A percentile compares a stretch with the other conserved stretches of the same genome.
Evolutionary conservation across 75 land plant genomes (phyloP).

Genomic region (Cryptomeria japonica): DNA sequence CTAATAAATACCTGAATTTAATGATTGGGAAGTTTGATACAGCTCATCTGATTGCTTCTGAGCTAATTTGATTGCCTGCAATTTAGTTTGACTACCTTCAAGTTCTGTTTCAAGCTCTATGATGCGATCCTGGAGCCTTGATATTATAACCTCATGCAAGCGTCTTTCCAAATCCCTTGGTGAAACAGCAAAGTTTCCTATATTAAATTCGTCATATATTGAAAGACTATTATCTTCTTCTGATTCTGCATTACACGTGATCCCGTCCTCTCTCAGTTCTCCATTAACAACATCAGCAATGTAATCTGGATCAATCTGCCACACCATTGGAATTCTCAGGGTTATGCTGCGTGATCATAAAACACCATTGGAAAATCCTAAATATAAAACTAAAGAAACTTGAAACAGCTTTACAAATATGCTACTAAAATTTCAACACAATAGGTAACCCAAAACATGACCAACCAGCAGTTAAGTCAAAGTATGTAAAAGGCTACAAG

Average conservation of each 20-base stretch:
- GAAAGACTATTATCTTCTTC: constrained; percentile 15
- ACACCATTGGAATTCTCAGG: neutral
- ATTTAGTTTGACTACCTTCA: too few relatives aligned
- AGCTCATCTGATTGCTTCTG: constrained; percentile 18
- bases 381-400: neutral
- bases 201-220: constrained; percentile 18
- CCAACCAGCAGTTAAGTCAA: neutral
- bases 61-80: constrained; percentile 36
- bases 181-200: constrained; percentile 63
- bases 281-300: constrained; percentile 53
- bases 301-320: constrained; percentile 66
- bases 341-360: neutral
- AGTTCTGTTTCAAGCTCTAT: constrained; percentile 80
- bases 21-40: constrained; percentile 17
- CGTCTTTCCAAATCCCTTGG: constrained; percentile 78
- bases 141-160: constrained; percentile 61
- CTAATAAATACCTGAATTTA: constrained; percentile 13
- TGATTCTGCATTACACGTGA: constrained; percentile 20
- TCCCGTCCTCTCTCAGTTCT: constrained; percentile 43
- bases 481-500: neutral
- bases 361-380: neutral
- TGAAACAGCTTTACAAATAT: neutral
- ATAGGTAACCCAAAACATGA: neutral
- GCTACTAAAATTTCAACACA: neutral
- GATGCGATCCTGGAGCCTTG: constrained; percentile 68